Percentiles rank a stretch among this genome's conserved stretches.
These are phyloP conservation scores for Backusella circina DNA, from an alignment of 192 early-diverging fungal genomes.

Conservation along the genomic window DNA sequence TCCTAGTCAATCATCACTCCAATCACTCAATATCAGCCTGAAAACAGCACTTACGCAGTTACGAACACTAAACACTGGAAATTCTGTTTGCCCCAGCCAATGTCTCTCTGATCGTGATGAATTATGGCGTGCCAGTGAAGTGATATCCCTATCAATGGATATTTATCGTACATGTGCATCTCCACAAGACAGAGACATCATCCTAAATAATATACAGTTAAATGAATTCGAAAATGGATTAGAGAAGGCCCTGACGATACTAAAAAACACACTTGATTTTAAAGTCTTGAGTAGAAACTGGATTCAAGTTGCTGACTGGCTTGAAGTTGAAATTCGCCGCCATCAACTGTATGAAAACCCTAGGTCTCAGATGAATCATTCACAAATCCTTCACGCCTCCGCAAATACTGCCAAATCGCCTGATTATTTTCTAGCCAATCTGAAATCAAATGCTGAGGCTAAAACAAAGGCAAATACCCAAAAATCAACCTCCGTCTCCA, in stretches of 20 bases:
- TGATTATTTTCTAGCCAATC: constrained; percentile 4
- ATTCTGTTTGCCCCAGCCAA: background rate
- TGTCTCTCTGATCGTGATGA: constrained; percentile 37
- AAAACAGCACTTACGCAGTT: constrained; percentile 23
- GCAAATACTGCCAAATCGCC: background rate
- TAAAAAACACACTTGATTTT: constrained; percentile 22
- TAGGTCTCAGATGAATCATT: background rate
- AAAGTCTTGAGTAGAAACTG: constrained; percentile 15
- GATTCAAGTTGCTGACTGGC: constrained; percentile 27
- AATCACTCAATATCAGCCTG: constrained; percentile 32
- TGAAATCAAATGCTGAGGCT: background rate
- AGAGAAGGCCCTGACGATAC: constrained; percentile 7
- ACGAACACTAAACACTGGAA: constrained; percentile 7
- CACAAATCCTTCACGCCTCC: background rate
- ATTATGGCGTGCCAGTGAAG: constrained; percentile 22
- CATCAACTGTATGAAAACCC: constrained; percentile 14
- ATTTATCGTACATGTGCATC: constrained; percentile 13
- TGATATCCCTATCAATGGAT: constrained; percentile 26
- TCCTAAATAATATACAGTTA: background rate
- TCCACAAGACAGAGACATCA: background rate
- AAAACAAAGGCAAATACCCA: background rate
- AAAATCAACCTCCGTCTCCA: background rate
- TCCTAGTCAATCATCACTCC: constrained; percentile 16
- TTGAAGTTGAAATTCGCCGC: constrained; percentile 25
- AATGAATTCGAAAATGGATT: constrained; percentile 17